Evolutionary conservation across 108 stramenopile genomes (phyloP), one percentile per base, ranked within the genome.

Genomic region (Nitzschia palea): DNA sequence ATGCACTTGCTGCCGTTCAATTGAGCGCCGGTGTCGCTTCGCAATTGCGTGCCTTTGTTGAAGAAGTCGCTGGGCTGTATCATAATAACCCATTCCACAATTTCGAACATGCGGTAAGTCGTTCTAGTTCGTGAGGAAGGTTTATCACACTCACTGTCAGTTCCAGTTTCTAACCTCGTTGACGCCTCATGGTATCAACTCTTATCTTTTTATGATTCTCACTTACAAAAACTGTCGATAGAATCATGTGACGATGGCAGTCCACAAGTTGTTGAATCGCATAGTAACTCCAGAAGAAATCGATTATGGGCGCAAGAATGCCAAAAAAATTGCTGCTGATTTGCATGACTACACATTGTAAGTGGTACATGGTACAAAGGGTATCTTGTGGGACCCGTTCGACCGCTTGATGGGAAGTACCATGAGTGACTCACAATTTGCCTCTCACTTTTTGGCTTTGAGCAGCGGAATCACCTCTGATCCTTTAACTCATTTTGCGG

Each of bases 381-480:
- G 22, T 48, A 8, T 8, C 14, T 10, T 10, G 37, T 40, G 10
- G 37, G 37, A 8, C 37, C 14, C 14, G 37, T 40, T 40, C 10
- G 14, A 40, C 10, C 10, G 8, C 14, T 10, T 14, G 14, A 14
- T 14, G 14, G 37, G 37, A 10, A 8, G 37, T 14, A 40, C 10
- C 37, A 10, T 40, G 10, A 8, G 14, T 10, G 37, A 40, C 8
- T 14, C 14, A 8, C 37, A 40, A 14, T 40, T 14, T 40, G 8
- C 8, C 37, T 14, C 37, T 40, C 14, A 10, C 14, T 40, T 40
- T 40, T 14, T 40, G 8, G 10, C 14, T 40, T 40, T 40, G 37
- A n/a, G n/a, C n/a, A n/a, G n/a, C n/a, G n/a, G n/a, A n/a, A 76
- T 85, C 22, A 76, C 66, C 48, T 74, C 62, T 26, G 78, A 81